Evolutionary conservation across 306 rosid genomes (phyloP), one percentile per base, ranked within the genome.

Genomic region (Casuarina equisetifolia): DNA sequence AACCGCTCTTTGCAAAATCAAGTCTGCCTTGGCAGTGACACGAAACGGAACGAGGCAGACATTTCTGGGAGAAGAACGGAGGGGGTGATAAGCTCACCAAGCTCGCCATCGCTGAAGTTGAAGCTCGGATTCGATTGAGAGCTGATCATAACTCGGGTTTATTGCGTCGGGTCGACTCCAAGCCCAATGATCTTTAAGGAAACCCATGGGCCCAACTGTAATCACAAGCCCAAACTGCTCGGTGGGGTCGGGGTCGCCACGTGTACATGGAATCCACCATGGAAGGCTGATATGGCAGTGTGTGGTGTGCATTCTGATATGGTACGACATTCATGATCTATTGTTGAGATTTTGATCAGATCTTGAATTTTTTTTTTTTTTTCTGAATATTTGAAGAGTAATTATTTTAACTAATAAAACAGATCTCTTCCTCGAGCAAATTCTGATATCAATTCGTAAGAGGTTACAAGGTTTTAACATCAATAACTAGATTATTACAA

Each of bases 41-140:
- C 38, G 72, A 72, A 36, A 4, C 19, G 52, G 9, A 32, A 1
- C 61, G 87, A 79, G 74, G 85, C 46, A 78, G 67, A 38, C 78
- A 51, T 4, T 44, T 48, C 2, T 8, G 81, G 40, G 44, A 36
- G 62, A 70, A 78, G 74, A 84, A 77, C 32, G 72, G 79, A 9
- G 86, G 87, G 76, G 92, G 77, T 8, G 89, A 80, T 3, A 81
- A 55, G 81, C 84, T 78, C 59, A 82, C 75, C 62, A 83, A 76
- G 76, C 83, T 78, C 44, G 92, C 92, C 96, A 92, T 90, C 40
- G 68, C 20, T 20, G 64, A 25, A 58, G 25, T 58, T 25, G 25
- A 13, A 58, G 39, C 11, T 54, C 61, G 1, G 16, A 58, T 58
- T 25, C 25, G 59, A 54, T 1, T 54, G 25, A n/a, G 61, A 13